phyloP scores from a whole-genome alignment of 2,329 filamentous ascomycete genomes.

The Aspergillus novofumigatus region DNA sequence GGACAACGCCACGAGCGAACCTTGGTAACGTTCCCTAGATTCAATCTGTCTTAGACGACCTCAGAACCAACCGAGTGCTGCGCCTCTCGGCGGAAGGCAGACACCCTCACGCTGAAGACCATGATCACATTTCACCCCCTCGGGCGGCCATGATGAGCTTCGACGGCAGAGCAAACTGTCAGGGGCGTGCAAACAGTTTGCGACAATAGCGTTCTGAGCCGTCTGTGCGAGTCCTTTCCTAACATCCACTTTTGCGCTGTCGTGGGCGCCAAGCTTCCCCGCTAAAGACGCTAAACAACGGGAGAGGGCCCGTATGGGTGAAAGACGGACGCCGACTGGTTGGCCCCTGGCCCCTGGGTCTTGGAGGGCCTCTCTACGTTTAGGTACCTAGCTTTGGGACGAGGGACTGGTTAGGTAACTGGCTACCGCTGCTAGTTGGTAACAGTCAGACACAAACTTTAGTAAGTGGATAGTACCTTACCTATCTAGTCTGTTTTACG shows the following conservation, averaged over 20 bases:
- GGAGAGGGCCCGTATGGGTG: not conserved
- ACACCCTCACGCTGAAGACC: no score
- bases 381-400: not conserved
- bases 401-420: not conserved
- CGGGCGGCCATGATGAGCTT: not conserved
- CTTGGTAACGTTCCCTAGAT: constrained; percentile 1
- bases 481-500: no score
- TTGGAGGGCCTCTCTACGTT: not conserved
- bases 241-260: not conserved
- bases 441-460: no score
- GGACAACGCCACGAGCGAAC: constrained; percentile 1
- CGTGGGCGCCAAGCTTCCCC: constrained; percentile 13
- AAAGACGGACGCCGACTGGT: not conserved
- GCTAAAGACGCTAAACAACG: constrained; percentile 6
- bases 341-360: not conserved
- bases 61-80: not conserved
- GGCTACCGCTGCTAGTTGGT: not conserved
- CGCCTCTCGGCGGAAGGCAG: no score
- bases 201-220: not conserved
- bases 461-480: no score
- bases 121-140: not conserved
- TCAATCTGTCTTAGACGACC: not conserved
- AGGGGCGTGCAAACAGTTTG: not conserved
- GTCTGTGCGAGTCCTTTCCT: not conserved
- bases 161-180: not conserved